phyloP scores from a whole-genome alignment of 148 eudicot genomes.

The Chenopodium suecicum region DNA sequence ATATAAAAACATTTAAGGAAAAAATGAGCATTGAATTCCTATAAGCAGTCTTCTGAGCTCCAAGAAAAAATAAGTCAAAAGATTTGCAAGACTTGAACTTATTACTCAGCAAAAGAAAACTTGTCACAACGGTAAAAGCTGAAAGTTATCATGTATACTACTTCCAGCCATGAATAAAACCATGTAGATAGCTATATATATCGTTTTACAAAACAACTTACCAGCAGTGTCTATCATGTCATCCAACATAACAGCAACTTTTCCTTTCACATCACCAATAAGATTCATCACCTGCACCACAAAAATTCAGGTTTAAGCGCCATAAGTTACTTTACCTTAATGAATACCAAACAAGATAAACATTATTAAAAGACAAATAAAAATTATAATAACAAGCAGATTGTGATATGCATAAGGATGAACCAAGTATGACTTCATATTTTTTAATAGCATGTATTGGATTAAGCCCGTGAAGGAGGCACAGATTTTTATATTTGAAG shows the following conservation, averaged over 20 bases:
- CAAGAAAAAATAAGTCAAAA: not conserved
- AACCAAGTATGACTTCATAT: too few relatives aligned
- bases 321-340: not conserved
- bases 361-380: not conserved
- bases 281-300: constrained; percentile 79
- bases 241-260: constrained; percentile 96
- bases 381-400: not conserved
- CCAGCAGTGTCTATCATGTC: constrained; percentile 99
- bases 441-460: too few relatives aligned
- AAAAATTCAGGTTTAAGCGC: not conserved
- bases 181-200: not conserved
- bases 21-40: not conserved
- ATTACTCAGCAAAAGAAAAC: not conserved
- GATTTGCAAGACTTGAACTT: not conserved
- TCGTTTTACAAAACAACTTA: constrained; percentile 22
- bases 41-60: not conserved
- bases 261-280: constrained; percentile 93
- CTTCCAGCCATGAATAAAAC: not conserved
- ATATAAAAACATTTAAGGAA: too few relatives aligned
- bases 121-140: not conserved
- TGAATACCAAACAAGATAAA: not conserved
- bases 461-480: not conserved
- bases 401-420: not conserved
- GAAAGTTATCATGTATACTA: not conserved
- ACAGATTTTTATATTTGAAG: not conserved